phyloP scores from a whole-genome alignment of 225 moss, liverwort and hornwort genomes.

The Ulota crispa region DNA sequence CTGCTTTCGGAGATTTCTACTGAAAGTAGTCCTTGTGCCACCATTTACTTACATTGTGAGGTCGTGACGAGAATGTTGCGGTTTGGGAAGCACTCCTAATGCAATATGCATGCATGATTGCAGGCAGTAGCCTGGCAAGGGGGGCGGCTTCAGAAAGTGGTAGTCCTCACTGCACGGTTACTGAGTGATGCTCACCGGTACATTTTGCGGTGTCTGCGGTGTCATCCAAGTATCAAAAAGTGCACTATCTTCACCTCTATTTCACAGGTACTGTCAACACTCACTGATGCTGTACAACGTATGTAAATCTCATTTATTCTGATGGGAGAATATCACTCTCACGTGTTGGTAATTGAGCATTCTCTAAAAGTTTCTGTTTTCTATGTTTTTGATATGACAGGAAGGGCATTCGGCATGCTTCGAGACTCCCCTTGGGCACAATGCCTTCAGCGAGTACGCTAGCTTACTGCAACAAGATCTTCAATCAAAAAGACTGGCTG shows the following conservation, averaged over 20 bases:
- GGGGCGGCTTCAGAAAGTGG: constrained; percentile 71
- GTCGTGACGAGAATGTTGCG: neutral
- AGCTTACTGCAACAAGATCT: constrained; percentile 80
- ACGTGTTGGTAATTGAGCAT: constrained; percentile 23
- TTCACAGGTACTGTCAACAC: constrained; percentile 61
- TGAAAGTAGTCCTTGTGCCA: neutral
- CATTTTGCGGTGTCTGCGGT: constrained; percentile 70
- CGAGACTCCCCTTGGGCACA: constrained; percentile 79
- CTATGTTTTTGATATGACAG: constrained; percentile 33
- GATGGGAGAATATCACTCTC: neutral
- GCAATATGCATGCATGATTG: constrained; percentile 28
- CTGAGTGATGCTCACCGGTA: constrained; percentile 84
- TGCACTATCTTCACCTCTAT: constrained; percentile 90
- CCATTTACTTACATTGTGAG: neutral
- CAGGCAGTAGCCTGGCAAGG: constrained; percentile 87
- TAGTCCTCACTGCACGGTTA: constrained; percentile 71
- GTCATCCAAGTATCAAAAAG: constrained; percentile 64
- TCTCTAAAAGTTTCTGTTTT: constrained; percentile 21
- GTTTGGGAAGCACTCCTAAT: neutral
- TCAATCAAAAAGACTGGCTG: constrained; percentile 20
- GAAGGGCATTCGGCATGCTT: constrained; percentile 92
- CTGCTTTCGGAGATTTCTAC: neutral
- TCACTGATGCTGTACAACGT: neutral
- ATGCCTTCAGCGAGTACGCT: constrained; percentile 82
- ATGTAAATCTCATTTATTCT: constrained; percentile 1